Conservation (phyloP, 805 yeast genomes). For the Torulaspora maleeae region DNA sequence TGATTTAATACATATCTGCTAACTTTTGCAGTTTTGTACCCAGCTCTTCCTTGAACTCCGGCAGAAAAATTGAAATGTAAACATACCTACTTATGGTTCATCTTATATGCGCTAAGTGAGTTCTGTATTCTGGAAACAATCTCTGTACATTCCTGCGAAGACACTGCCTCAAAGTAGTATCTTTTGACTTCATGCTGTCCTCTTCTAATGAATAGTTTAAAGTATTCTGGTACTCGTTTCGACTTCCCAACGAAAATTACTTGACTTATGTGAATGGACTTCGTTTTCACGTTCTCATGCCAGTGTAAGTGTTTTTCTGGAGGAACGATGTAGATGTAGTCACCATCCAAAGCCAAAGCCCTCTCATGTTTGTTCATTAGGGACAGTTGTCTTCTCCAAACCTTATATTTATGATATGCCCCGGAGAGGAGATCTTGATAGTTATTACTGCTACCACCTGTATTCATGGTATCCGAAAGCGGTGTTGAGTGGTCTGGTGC, state of each 20-base stretch:
- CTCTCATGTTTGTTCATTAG: constrained; percentile 72
- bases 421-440: constrained; percentile 39
- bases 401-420: constrained; percentile 77
- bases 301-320: constrained; percentile 77
- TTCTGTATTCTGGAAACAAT: constrained; percentile 67
- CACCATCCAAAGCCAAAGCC: constrained; percentile 88
- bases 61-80: too few relatives aligned
- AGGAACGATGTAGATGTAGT: constrained; percentile 71
- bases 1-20: background rate
- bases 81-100: constrained; percentile 12
- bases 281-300: constrained; percentile 74
- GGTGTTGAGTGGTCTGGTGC: constrained; percentile 20
- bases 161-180: constrained; percentile 79
- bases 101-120: constrained; percentile 48
- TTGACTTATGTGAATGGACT: constrained; percentile 80
- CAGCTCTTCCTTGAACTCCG: background rate
- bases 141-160: constrained; percentile 57
- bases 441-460: constrained; percentile 13
- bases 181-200: constrained; percentile 62
- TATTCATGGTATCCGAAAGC: constrained; percentile 13
- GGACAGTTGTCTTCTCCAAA: constrained; percentile 86
- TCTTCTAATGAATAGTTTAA: constrained; percentile 74
- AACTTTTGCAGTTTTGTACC: background rate
- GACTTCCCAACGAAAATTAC: constrained; percentile 72
- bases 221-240: constrained; percentile 66